Percentiles rank a stretch among this genome's conserved stretches.
phyloP scores from a whole-genome alignment of 495 filamentous ascomycete genomes.

The Talaromyces proteolyticus region DNA sequence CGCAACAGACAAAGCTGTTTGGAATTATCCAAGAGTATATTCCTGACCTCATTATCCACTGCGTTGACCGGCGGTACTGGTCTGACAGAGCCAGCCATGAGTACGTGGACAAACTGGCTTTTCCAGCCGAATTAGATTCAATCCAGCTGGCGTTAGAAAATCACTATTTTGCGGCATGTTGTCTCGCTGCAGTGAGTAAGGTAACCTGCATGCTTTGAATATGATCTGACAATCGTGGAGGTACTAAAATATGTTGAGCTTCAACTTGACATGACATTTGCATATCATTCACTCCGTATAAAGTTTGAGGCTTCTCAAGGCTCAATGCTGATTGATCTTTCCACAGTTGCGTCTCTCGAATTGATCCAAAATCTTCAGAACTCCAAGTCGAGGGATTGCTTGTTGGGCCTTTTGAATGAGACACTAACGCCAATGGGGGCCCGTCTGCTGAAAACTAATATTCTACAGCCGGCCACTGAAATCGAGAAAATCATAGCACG shows the following conservation, averaged over 20 bases:
- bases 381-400: constrained; percentile 64
- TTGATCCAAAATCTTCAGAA: constrained; percentile 83
- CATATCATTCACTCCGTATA: constrained; percentile 73
- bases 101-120: constrained; percentile 72
- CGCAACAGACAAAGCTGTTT: constrained; percentile 67
- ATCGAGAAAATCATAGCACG: constrained; percentile 53
- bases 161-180: constrained; percentile 88
- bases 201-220: no score
- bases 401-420: constrained; percentile 80
- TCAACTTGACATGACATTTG: constrained; percentile 57
- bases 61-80: constrained; percentile 80
- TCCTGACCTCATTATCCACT: constrained; percentile 41
- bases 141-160: constrained; percentile 71
- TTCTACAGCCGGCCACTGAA: constrained; percentile 86
- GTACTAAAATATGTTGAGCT: constrained; percentile 77
- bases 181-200: constrained; percentile 80
- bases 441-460: constrained; percentile 70
- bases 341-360: constrained; percentile 79
- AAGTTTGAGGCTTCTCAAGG: constrained; percentile 85
- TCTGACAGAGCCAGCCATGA: constrained; percentile 76
- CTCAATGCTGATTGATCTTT: constrained; percentile 89
- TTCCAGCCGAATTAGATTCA: constrained; percentile 68
- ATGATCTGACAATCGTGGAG: constrained; percentile 38
- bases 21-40: constrained; percentile 69
- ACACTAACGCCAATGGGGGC: constrained; percentile 86